These are phyloP conservation scores for Benincasa hispida DNA, from an alignment of 306 rosid species.

Conservation along the genomic window DNA sequence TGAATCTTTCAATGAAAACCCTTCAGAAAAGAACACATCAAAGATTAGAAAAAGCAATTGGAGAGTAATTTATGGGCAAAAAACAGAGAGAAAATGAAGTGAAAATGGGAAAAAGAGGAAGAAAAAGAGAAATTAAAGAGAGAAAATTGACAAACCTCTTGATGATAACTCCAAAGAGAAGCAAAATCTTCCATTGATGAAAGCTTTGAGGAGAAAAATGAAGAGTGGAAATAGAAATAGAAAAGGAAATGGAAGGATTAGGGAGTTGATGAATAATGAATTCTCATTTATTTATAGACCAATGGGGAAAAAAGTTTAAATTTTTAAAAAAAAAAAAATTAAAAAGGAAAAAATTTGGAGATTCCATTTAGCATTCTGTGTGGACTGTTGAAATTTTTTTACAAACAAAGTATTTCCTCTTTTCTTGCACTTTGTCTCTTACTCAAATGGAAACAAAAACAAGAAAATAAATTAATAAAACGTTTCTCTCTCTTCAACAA, in stretches of 20 bases:
- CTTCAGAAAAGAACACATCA: too few species aligned
- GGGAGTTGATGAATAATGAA: constrained; percentile 9
- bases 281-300: constrained; percentile 1
- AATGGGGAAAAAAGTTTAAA: not conserved
- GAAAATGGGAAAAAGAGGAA: not conserved
- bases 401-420: not conserved
- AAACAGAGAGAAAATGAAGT: not conserved
- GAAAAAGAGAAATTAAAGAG: not conserved
- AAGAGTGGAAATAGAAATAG: not conserved
- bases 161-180: constrained; percentile 12
- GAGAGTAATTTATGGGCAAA: not conserved
- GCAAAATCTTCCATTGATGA: constrained; percentile 7
- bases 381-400: not conserved
- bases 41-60: too few species aligned
- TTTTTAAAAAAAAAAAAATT: not conserved
- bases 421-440: not conserved
- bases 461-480: not conserved
- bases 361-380: not conserved
- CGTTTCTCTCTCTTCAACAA: not conserved
- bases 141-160: constrained; percentile 1
- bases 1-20: not conserved
- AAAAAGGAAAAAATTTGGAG: not conserved
- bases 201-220: not conserved
- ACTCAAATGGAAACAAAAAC: not conserved
- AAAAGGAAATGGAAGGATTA: not conserved